phyloP scores from a whole-genome alignment of 225 moss, liverwort and hornwort genomes.

The Ulota crispa region DNA sequence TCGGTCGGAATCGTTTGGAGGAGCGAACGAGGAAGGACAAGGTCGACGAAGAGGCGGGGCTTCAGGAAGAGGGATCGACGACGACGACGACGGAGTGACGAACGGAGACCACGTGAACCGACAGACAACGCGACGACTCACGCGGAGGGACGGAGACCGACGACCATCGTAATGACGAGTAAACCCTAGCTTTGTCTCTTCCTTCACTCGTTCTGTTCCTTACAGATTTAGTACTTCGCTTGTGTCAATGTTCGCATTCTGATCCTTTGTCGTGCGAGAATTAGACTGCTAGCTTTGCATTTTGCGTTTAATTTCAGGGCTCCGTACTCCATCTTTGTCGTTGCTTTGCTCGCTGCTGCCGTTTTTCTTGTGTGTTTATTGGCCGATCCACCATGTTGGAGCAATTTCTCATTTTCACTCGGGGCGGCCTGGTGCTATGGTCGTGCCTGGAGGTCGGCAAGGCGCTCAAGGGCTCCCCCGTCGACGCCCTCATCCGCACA shows the following conservation, averaged over 20 bases:
- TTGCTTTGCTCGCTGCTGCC: background rate
- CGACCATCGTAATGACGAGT: background rate
- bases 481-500: constrained; percentile 90
- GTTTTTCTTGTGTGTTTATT: background rate
- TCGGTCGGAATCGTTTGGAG: background rate
- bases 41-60: background rate
- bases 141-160: background rate
- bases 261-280: background rate
- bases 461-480: constrained; percentile 90
- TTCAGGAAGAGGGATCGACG: too few relatives aligned
- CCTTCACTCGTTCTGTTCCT: background rate
- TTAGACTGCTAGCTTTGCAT: background rate
- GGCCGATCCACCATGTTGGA: constrained; percentile 73
- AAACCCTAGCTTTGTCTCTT: constrained; percentile 4
- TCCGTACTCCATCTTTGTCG: background rate
- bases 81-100: background rate
- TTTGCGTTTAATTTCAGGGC: background rate
- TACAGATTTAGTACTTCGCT: background rate
- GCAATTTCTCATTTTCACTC: constrained; percentile 93
- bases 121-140: background rate
- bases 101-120: background rate
- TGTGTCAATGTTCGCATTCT: background rate
- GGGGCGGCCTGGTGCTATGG: constrained; percentile 96
- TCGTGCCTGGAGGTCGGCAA: constrained; percentile 90
- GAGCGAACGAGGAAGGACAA: background rate